phyloP scores from a whole-genome alignment of 805 yeast genomes.

The Candida qinlingensis region DNA sequence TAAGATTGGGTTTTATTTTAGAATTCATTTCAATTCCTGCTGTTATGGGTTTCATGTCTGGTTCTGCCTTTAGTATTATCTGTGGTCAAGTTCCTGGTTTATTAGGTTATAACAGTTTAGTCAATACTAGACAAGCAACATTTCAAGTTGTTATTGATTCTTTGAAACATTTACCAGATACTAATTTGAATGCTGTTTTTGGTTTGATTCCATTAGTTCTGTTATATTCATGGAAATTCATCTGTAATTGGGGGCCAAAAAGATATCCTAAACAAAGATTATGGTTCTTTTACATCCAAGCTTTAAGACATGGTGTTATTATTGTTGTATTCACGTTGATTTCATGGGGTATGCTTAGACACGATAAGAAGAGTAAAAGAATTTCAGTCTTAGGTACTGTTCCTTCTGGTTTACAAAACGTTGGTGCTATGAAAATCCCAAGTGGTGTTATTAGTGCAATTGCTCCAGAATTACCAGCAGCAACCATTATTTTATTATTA shows the following conservation, averaged over 20 bases:
- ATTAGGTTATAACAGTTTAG: slow-evolving; percentile 64
- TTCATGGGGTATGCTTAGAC: slow-evolving; percentile 67
- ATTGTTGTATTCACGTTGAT: slow-evolving; percentile 79
- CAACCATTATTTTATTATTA: slow-evolving; percentile 72
- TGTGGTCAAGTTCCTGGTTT: slow-evolving; percentile 83
- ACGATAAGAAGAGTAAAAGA: slow-evolving; percentile 34
- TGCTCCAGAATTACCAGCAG: slow-evolving; percentile 80
- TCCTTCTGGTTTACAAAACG: slow-evolving; percentile 76
- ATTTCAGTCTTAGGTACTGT: slow-evolving; percentile 69
- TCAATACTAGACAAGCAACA: slow-evolving; percentile 70
- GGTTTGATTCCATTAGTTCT: slow-evolving; percentile 72
- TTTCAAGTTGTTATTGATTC: slow-evolving; percentile 66
- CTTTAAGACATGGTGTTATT: slow-evolving; percentile 76
- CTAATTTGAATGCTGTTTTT: slow-evolving; percentile 82
- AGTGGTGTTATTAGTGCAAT: slow-evolving; percentile 50
- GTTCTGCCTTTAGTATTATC: slow-evolving; percentile 81
- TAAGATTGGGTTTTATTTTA: slow-evolving; percentile 81
- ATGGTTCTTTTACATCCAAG: slow-evolving; percentile 63
- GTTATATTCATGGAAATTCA: slow-evolving; percentile 67
- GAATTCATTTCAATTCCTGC: slow-evolving; percentile 90
- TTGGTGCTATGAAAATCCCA: slow-evolving; percentile 67
- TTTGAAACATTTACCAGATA: slow-evolving; percentile 61
- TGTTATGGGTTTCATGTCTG: slow-evolving; percentile 91
- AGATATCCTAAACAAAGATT: slow-evolving; percentile 52
- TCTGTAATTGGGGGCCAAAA: slow-evolving; percentile 54